Conservation (phyloP, 495 filamentous ascomycete genomes). For the Barbatosphaeria neglecta region DNA sequence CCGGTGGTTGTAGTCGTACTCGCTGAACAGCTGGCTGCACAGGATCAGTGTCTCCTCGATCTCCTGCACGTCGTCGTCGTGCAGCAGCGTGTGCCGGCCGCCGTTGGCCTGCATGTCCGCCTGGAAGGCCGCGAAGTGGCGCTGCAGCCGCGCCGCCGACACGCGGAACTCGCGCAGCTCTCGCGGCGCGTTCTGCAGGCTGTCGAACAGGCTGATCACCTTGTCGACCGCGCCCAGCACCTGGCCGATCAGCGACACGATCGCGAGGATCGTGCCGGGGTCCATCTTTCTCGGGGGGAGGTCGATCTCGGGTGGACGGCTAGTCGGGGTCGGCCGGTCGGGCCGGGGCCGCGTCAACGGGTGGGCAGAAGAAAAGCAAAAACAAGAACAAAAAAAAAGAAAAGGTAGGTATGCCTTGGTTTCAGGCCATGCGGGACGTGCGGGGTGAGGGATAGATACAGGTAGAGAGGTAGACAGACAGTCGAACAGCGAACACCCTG, state of each 20-base stretch:
- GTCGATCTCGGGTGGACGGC: neutral
- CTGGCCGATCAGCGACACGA: neutral
- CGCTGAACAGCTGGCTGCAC: neutral
- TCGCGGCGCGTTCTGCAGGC: neutral
- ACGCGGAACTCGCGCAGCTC: neutral
- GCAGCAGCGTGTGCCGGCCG: neutral
- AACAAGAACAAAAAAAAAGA: too few relatives aligned
- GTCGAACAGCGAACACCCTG: too few relatives aligned
- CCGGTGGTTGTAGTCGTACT: neutral
- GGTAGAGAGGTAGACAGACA: too few relatives aligned
- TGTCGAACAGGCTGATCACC: neutral
- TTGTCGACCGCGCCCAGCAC: neutral
- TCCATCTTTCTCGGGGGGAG: neutral
- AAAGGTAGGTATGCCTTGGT: too few relatives aligned
- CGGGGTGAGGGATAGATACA: too few relatives aligned
- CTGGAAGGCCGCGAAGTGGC: neutral
- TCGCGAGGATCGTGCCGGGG: conserved; percentile 1
- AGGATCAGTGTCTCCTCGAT: neutral
- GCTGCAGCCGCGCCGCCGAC: neutral
- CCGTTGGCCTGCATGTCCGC: neutral
- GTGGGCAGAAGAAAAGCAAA: too few relatives aligned
- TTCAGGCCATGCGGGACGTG: too few relatives aligned
- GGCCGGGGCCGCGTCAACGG: too few relatives aligned
- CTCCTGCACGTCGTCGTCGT: neutral
- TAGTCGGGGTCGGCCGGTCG: neutral